Evolutionary conservation across 768 basidiomycete species (phyloP).

Genomic region (Kwoniella heveanensis): DNA sequence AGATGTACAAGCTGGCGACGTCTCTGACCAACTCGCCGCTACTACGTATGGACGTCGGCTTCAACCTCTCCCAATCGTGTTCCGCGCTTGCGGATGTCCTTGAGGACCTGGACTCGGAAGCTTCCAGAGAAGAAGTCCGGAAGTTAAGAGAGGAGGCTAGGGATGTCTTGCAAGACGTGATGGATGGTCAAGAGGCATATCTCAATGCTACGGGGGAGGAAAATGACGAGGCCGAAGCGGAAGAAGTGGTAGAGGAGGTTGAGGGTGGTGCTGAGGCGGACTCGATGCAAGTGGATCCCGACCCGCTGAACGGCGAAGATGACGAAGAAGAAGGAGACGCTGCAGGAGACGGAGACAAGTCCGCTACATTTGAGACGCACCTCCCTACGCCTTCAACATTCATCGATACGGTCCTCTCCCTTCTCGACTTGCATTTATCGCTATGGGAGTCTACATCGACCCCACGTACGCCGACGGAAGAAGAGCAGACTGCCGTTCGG

Average conservation of each 20-base stretch:
- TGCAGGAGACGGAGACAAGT: slow-evolving; percentile 9
- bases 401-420: slow-evolving; percentile 41
- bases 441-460: slow-evolving; percentile 39
- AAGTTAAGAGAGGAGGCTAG: slow-evolving; percentile 41
- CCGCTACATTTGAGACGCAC: slow-evolving; percentile 42
- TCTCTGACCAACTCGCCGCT: slow-evolving; percentile 39
- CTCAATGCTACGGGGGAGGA: slow-evolving; percentile 32
- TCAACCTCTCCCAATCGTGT: slow-evolving; percentile 49
- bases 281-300: slow-evolving; percentile 20
- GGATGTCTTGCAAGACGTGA: slow-evolving; percentile 38
- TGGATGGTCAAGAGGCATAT: slow-evolving; percentile 48
- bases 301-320: slow-evolving; percentile 3
- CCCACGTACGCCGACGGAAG: slow-evolving; percentile 29
- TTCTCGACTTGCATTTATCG: slow-evolving; percentile 36
- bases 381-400: slow-evolving; percentile 45
- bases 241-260: slow-evolving; percentile 25
- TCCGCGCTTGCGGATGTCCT: slow-evolving; percentile 45
- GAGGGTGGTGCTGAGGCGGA: slow-evolving; percentile 25
- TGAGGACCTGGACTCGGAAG: slow-evolving; percentile 40
- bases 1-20: slow-evolving; percentile 38
- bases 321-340: slow-evolving; percentile 17
- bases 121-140: slow-evolving; percentile 20
- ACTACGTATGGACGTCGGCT: slow-evolving; percentile 48
- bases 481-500: slow-evolving; percentile 38
- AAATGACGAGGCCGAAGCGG: slow-evolving; percentile 29